Base-by-base conservation (phyloP, 2,329 filamentous ascomycete genomes). In the Aspergillus alliaceus region DNA sequence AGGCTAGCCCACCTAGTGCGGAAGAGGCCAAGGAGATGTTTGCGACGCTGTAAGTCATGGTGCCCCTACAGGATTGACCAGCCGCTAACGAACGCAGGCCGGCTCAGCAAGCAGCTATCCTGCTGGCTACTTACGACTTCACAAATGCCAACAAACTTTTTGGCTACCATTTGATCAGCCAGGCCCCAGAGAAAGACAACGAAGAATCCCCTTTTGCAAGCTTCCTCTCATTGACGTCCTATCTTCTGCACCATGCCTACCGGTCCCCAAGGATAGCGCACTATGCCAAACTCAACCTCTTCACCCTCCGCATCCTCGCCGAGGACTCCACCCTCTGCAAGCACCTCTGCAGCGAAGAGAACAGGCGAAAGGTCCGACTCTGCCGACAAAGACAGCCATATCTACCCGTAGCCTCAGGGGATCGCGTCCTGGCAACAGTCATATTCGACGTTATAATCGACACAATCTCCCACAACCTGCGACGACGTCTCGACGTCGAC, bases 91-190 rank as follows among this genome's bases (percentile, higher is more conserved):
- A 62, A 54, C 51, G 48, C 63, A 96, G 91, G 63, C 95, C 95
- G 1, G 86, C 87, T 2, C 84, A 87, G 57, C 87, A 93, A 72
- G 90, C 91, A 15, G 87, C 93, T 4, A 82, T 96, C 2, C 77
- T 98, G 4, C 82, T 99, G 32, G 88, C 91, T 0, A 88, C 91
- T 0, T 99, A 98, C 72, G 95, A 98, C 72, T 98, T 98, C 71
- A 87, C 88, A 3, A 90, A 96, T 69, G 90, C 93, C 32, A 99
- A 98, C 79, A 98, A 97, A 75, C 82, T 97, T 8, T 98, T 99
- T 75, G 93, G 91, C 73, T 89, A 90, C 72, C 93, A 89, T 66
- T 77, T 99, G 42, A 85, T 96, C 51, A 87, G 85, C 2, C 71
- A 86, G 24, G 69, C 83, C 6, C 75, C 86, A 1, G 85, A 87